Conservation (phyloP, 192 early-diverging fungal species). For the Backusella liffmaniae region DNA sequence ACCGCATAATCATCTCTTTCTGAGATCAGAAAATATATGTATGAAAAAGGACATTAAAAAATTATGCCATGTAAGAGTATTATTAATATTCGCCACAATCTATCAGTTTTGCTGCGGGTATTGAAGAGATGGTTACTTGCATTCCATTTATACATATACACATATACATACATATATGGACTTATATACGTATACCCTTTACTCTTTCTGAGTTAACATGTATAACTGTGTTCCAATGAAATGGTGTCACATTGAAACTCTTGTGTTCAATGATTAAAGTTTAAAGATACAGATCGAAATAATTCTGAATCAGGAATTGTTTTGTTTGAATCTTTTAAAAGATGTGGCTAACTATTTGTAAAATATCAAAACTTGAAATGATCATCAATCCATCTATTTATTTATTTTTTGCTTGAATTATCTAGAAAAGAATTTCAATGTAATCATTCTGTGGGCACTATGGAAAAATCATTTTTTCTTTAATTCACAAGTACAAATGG, state of each 20-base stretch:
- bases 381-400: not conserved
- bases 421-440: not conserved
- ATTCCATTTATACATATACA: not conserved
- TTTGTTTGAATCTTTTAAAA: not conserved
- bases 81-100: not conserved
- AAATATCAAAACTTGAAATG: not conserved
- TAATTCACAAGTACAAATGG: conserved; percentile 4
- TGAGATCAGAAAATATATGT: not conserved
- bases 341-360: not conserved
- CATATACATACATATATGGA: not conserved
- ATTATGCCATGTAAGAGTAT: not conserved
- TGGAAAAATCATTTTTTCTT: not conserved
- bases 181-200: not conserved
- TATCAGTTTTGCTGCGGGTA: not conserved
- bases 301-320: not conserved
- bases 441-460: not conserved
- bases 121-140: not conserved
- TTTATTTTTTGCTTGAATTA: not conserved
- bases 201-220: not conserved
- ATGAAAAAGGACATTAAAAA: not conserved
- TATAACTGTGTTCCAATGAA: not conserved
- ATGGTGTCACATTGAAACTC: not conserved
- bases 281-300: conserved; percentile 6
- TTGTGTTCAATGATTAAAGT: conserved; percentile 9
- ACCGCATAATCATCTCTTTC: not conserved